Conservation (phyloP, 768 basidiomycete species). For the Bullera alba region DNA sequence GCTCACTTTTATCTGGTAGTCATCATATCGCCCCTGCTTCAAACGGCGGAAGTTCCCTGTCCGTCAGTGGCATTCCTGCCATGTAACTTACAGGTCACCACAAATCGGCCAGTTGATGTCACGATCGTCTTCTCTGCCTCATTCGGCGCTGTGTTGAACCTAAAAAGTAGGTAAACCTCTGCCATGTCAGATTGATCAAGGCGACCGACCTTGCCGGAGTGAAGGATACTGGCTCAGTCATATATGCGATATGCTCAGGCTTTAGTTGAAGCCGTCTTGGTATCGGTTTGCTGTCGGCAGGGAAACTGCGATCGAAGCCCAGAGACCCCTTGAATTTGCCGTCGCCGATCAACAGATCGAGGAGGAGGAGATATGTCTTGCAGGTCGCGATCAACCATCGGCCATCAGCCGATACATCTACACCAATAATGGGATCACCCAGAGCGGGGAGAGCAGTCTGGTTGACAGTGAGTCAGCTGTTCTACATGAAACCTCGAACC, state of each 20-base stretch:
- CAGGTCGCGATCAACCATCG: constrained; percentile 94
- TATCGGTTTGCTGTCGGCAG: constrained; percentile 84
- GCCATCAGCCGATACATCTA: constrained; percentile 90
- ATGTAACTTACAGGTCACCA: constrained; percentile 64
- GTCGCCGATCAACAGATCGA: constrained; percentile 90
- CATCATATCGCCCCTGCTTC: constrained; percentile 81
- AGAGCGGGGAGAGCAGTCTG: constrained; percentile 84
- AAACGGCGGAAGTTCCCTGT: constrained; percentile 83
- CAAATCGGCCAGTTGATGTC: constrained; percentile 83
- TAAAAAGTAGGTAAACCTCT: constrained; percentile 44
- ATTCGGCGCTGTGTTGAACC: constrained; percentile 85
- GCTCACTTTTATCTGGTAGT: constrained; percentile 81
- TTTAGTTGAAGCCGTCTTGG: constrained; percentile 80
- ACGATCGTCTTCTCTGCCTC: constrained; percentile 91
- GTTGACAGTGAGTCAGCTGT: not conserved
- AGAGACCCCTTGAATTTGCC: constrained; percentile 73
- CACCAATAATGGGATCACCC: constrained; percentile 88
- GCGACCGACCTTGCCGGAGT: constrained; percentile 74
- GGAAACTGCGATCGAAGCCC: constrained; percentile 93
- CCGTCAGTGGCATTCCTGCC: not conserved
- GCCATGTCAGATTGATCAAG: not conserved
- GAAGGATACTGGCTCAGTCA: constrained; percentile 79
- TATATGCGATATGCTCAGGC: constrained; percentile 87
- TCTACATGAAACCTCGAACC: not conserved
- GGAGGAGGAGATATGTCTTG: constrained; percentile 83